Percentiles rank a stretch among this genome's conserved stretches.
Evolutionary conservation across 1,284 basidiomycete genomes (phyloP).

Genomic region (Ustilago tritici): DNA sequence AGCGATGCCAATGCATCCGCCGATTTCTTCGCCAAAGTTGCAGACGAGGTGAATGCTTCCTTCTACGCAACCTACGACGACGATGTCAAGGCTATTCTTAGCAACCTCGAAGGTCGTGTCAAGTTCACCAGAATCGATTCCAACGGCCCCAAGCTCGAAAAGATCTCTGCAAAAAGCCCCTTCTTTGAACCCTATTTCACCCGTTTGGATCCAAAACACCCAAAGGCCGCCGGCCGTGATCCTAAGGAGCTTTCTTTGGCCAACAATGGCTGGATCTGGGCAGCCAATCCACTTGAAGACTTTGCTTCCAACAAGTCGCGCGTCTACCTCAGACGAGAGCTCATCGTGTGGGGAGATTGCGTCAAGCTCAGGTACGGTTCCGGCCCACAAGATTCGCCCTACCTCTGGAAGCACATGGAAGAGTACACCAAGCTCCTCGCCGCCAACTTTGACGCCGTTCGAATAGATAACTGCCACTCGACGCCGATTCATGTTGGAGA

Average conservation of each 20-base stretch:
- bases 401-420: conserved; percentile 95
- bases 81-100: conserved; percentile 57
- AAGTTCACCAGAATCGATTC: conserved; percentile 58
- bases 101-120: conserved; percentile 58
- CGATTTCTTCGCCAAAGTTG: conserved; percentile 41
- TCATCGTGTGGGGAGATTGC: conserved; percentile 97
- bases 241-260: conserved; percentile 80
- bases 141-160: conserved; percentile 59
- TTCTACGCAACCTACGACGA: conserved; percentile 60
- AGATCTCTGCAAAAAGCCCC: conserved; percentile 50
- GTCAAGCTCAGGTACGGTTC: conserved; percentile 91
- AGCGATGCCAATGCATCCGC: conserved; percentile 29
- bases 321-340: conserved; percentile 92
- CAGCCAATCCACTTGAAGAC: conserved; percentile 91
- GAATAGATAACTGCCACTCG: conserved; percentile 98
- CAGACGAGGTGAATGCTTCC: conserved; percentile 56
- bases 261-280: conserved; percentile 99
- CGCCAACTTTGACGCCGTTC: conserved; percentile 88
- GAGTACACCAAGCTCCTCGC: conserved; percentile 78
- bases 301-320: conserved; percentile 96
- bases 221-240: conserved; percentile 72
- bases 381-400: conserved; percentile 79
- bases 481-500: conserved; percentile 95
- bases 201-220: conserved; percentile 59
- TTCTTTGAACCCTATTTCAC: conserved; percentile 66